Conservation (phyloP, 306 rosid genomes). For the Vicia villosa region DNA sequence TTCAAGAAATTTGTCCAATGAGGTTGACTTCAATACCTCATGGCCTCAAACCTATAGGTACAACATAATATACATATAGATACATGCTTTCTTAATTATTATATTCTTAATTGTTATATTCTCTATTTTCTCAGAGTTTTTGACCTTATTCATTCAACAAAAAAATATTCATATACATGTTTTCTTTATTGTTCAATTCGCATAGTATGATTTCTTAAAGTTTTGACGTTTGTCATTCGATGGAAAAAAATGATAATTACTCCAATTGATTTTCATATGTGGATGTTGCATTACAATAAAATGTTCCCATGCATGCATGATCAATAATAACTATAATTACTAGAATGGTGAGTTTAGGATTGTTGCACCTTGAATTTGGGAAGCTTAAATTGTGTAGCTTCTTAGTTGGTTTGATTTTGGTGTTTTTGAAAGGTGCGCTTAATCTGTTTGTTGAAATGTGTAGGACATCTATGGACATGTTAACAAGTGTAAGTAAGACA, state of each 20-base stretch:
- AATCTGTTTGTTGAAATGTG: not conserved
- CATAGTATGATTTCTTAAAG: not conserved
- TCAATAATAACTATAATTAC: too few species aligned
- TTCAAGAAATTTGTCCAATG: constrained; percentile 35
- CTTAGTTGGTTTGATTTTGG: not conserved
- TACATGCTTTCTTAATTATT: not conserved
- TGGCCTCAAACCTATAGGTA: constrained; percentile 79
- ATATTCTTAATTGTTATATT: too few species aligned
- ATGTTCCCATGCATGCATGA: not conserved
- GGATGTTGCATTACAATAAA: not conserved
- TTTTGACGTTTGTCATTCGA: not conserved
- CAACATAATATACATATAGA: too few species aligned
- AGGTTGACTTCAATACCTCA: constrained; percentile 1
- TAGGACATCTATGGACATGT: constrained; percentile 72
- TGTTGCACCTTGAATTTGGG: too few species aligned
- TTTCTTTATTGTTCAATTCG: too few species aligned
- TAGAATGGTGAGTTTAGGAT: too few species aligned
- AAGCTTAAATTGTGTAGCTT: not conserved
- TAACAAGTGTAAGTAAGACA: constrained; percentile 52
- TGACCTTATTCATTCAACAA: too few species aligned
- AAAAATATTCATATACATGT: too few species aligned
- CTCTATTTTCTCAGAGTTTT: too few species aligned
- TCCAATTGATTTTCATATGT: not conserved
- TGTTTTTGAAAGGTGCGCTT: not conserved
- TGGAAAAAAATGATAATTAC: not conserved